Evolutionary conservation across 2,329 filamentous ascomycete species (phyloP).

Genomic region (Aspergillus sclerotialis): DNA sequence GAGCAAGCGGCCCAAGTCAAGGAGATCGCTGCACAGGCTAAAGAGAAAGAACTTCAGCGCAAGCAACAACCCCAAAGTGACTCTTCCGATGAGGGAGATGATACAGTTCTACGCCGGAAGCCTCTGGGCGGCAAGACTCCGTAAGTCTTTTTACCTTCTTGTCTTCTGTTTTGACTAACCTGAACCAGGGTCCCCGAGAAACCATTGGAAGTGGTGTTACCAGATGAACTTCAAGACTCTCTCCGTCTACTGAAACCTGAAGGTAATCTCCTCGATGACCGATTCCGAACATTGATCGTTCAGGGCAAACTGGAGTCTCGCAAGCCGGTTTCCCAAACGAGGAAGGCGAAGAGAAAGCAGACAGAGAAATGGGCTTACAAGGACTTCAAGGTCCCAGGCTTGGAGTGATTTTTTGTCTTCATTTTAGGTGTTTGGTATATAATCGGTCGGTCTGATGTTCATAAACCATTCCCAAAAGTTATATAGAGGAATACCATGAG

Average conservation of each 20-base stretch:
- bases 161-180: constrained; percentile 12
- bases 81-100: constrained; percentile 49
- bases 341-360: constrained; percentile 70
- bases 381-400: constrained; percentile 63
- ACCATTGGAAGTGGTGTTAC: constrained; percentile 70
- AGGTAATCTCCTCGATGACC: constrained; percentile 87
- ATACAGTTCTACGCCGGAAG: constrained; percentile 60
- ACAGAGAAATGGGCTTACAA: constrained; percentile 99
- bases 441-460: not conserved
- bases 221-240: constrained; percentile 77
- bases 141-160: constrained; percentile 26
- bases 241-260: constrained; percentile 81
- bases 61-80: constrained; percentile 27
- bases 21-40: constrained; percentile 52
- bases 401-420: constrained; percentile 15
- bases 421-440: constrained; percentile 12
- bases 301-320: constrained; percentile 83
- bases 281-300: constrained; percentile 82
- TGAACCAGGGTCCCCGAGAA: constrained; percentile 55
- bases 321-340: constrained; percentile 69
- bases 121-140: constrained; percentile 60
- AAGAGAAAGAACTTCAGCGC: constrained; percentile 45
- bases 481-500: too few relatives aligned
- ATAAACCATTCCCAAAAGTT: too few relatives aligned
- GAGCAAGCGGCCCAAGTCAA: constrained; percentile 66